These are phyloP conservation scores for Cucumis hystrix DNA, from an alignment of 306 rosid genomes.

Conservation along the genomic window DNA sequence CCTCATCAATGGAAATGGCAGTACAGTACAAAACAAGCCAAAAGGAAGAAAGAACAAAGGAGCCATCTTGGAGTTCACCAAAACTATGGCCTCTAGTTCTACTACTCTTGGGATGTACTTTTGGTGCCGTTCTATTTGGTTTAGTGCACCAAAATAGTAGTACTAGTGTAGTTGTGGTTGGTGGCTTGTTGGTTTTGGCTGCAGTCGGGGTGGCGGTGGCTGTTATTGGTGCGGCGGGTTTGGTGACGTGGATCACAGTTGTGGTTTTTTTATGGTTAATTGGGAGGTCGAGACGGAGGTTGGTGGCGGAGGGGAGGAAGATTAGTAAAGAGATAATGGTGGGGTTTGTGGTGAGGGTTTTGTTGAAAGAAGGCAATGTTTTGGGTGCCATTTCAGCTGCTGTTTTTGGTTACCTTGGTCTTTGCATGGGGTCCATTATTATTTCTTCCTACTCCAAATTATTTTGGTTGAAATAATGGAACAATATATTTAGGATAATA, in stretches of 20 bases:
- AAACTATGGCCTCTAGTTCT: conserved; percentile 54
- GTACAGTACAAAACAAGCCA: background rate
- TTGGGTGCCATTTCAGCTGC: conserved; percentile 72
- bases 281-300: conserved; percentile 51
- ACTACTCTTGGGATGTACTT: no score
- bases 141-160: background rate
- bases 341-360: conserved; percentile 40
- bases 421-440: background rate
- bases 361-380: conserved; percentile 69
- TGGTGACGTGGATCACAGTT: conserved; percentile 81
- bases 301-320: conserved; percentile 76
- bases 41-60: background rate
- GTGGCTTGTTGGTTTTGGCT: conserved; percentile 38
- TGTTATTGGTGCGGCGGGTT: conserved; percentile 16
- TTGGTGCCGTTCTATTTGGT: background rate
- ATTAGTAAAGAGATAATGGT: conserved; percentile 49
- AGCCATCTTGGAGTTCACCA: conserved; percentile 26
- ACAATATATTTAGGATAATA: background rate
- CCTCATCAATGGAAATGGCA: background rate
- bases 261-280: conserved; percentile 69
- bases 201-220: conserved; percentile 54
- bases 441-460: background rate
- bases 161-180: conserved; percentile 50
- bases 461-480: background rate
- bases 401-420: conserved; percentile 54